Percentiles rank a stretch among this genome's conserved stretches.
These are phyloP conservation scores for Schoenoplectus tabernaemontani DNA, from an alignment of 202 grass and related monocot genomes.

Conservation along the genomic window DNA sequence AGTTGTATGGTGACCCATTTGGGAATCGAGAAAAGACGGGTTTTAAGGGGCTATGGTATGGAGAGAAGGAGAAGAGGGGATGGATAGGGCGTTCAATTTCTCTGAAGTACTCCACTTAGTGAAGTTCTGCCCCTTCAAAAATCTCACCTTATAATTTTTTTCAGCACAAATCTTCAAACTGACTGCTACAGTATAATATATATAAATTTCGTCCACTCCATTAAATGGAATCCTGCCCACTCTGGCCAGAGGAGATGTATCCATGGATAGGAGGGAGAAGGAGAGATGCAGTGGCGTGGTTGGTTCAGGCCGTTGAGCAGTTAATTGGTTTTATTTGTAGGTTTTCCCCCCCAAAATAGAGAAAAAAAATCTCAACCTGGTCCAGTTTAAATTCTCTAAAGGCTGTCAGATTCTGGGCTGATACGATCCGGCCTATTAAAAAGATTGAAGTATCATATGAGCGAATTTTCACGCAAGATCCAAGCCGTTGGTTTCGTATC, in stretches of 20 bases:
- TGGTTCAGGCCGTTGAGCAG: neutral
- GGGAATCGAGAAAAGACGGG: neutral
- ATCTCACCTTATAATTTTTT: too few relatives aligned
- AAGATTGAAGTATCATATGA: neutral
- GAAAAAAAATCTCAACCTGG: neutral
- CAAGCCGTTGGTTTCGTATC: neutral
- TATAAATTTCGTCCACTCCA: too few relatives aligned
- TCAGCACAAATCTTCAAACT: too few relatives aligned
- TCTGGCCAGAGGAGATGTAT: too few relatives aligned
- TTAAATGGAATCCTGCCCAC: too few relatives aligned
- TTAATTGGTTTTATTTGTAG: slow-evolving; percentile 3
- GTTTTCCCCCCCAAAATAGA: too few relatives aligned
- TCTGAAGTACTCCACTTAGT: too few relatives aligned
- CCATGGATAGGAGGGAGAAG: neutral
- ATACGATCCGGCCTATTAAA: neutral
- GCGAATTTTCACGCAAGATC: neutral
- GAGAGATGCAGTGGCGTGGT: slow-evolving; percentile 5
- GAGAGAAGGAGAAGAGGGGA: neutral
- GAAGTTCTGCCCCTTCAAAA: too few relatives aligned
- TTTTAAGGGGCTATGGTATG: neutral
- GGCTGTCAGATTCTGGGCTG: neutral
- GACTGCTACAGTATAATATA: too few relatives aligned
- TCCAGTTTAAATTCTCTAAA: neutral
- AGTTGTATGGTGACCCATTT: neutral
- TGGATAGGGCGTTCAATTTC: too few relatives aligned